Evolutionary conservation across 768 basidiomycete species (phyloP), one percentile per base, ranked within the genome.

Genomic region (Peribolospora baueri): DNA sequence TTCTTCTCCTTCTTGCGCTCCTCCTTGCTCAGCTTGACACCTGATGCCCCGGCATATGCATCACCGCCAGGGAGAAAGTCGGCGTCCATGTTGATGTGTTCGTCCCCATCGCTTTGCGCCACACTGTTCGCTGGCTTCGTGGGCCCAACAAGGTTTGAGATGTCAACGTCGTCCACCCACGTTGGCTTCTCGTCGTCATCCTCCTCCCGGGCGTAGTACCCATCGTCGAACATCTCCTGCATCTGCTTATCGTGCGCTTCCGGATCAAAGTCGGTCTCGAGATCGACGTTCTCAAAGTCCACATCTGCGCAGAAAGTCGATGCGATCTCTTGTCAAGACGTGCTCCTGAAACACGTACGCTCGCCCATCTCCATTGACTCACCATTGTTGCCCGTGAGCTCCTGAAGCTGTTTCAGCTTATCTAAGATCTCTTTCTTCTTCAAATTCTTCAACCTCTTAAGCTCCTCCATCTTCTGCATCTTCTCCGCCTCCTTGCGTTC

Each of bases 261-360:
- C 9, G 85, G 81, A 62, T 95, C 86, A 82, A 85, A 97, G 48
- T 95, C 88, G 1, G 78, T 84, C 8, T 97, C 88, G 5, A 98
- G 69, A 61, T 91, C 85, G 3, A 91, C 71, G 46, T 75, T 76
- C 53, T 73, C 69, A 52, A 87, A n/a, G 51, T 50, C 47, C 39
- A 14, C 8, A 9, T 47, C 56, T 37, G 25, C 25, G 25, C 25
- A 25, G 25, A 25, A 25, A 25, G 1, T 25, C 25, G 25, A 25
- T 25, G 25, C 25, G 25, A 25, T 25, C 25, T 25, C 25, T 25
- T 25, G 25, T 25, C 25, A 25, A 25, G 25, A 25, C 25, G 25
- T 25, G 25, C 25, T 25, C 25, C 25, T 25, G 25, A 25, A 25
- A 25, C 25, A 25, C 25, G 1, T 25, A 25, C 25, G 25, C 25